phyloP scores from a whole-genome alignment of 176 grass and related monocot genomes.

The Avena sativa region DNA sequence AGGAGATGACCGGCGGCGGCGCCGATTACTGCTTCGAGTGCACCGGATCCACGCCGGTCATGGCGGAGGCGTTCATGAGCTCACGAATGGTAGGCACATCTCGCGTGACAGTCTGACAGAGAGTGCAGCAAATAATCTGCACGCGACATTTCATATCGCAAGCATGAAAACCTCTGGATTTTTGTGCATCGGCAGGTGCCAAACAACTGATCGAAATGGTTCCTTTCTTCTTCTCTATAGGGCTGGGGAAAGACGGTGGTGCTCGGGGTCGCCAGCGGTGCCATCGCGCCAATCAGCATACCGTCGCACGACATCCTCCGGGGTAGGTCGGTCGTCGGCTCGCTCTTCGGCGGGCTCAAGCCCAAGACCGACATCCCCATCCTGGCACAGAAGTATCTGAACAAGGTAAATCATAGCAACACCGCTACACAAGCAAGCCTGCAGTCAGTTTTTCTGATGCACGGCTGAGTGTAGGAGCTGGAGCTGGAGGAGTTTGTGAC shows the following conservation, averaged over 20 bases:
- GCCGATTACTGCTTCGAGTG: slow-evolving; percentile 78
- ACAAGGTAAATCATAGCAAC: slow-evolving; percentile 33
- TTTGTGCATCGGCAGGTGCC: not conserved
- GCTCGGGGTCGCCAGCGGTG: slow-evolving; percentile 27
- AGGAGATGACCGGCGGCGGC: slow-evolving; percentile 58
- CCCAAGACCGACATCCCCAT: slow-evolving; percentile 60
- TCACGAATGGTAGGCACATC: slow-evolving; percentile 13
- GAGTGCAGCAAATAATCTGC: too few relatives aligned
- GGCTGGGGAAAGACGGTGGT: slow-evolving; percentile 73
- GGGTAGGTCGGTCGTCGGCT: slow-evolving; percentile 46
- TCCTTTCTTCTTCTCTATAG: not conserved
- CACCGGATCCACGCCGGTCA: slow-evolving; percentile 39
- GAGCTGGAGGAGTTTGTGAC: slow-evolving; percentile 59
- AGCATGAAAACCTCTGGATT: too few relatives aligned
- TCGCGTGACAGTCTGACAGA: not conserved
- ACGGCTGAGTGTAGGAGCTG: slow-evolving; percentile 42
- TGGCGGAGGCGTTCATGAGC: slow-evolving; percentile 57
- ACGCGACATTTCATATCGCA: too few relatives aligned
- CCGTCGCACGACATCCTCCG: not conserved
- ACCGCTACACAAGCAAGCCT: too few relatives aligned
- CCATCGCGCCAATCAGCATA: slow-evolving; percentile 17
- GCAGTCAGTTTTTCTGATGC: too few relatives aligned
- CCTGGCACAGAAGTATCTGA: slow-evolving; percentile 48
- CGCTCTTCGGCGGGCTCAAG: slow-evolving; percentile 62
- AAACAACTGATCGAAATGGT: not conserved